Evolutionary conservation across 176 grass and related monocot genomes (phyloP).

Genomic region (Sorghum bicolor): DNA sequence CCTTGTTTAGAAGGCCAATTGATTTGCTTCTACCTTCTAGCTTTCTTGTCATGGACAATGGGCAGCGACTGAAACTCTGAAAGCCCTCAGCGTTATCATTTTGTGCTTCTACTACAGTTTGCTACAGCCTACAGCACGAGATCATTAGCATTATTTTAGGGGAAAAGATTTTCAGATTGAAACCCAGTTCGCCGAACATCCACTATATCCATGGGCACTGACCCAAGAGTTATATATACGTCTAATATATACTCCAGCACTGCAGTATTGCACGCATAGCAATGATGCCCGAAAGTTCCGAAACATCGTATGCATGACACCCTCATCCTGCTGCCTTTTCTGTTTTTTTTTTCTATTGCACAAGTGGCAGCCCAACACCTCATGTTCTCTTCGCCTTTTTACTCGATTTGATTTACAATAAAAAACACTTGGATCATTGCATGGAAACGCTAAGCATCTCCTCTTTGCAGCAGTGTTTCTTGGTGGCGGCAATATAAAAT

Average conservation of each 20-base stretch:
- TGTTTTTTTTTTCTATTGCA: constrained; percentile 33
- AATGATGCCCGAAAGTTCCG: constrained; percentile 52
- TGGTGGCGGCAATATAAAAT: constrained; percentile 8
- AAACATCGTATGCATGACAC: constrained; percentile 46
- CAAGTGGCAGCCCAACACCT: constrained; percentile 42
- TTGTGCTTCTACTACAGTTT: constrained; percentile 5
- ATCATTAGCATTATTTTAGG: background rate
- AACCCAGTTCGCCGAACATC: constrained; percentile 34
- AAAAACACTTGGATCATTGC: constrained; percentile 27
- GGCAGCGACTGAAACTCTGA: background rate
- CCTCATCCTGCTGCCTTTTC: constrained; percentile 36
- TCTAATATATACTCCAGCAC: constrained; percentile 20
- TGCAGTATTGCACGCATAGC: constrained; percentile 26
- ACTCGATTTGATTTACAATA: constrained; percentile 26
- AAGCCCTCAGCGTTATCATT: background rate
- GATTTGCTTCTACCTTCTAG: background rate
- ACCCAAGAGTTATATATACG: constrained; percentile 18
- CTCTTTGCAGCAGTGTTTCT: constrained; percentile 15
- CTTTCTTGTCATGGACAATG: background rate
- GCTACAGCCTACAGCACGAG: background rate
- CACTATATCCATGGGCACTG: constrained; percentile 9
- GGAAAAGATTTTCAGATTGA: background rate
- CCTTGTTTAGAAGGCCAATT: background rate
- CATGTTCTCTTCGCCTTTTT: constrained; percentile 44
- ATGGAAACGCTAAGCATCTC: background rate